Evolutionary conservation across 169 alveolate genomes (phyloP).

Genomic region (Plasmodium falciparum): DNA sequence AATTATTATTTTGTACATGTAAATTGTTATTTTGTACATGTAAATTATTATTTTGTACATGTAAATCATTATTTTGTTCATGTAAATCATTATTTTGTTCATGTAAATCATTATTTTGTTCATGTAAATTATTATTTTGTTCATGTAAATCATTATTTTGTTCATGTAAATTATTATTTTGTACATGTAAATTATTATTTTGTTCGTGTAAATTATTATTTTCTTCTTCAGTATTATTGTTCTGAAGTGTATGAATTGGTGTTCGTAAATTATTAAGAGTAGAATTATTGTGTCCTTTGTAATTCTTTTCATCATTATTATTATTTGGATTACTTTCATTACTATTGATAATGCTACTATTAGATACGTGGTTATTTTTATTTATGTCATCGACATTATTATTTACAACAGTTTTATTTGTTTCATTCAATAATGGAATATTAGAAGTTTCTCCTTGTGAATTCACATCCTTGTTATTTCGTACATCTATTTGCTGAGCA

Average conservation of each 20-base stretch:
- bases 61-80: no score
- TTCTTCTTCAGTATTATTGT: no score
- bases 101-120: not conserved
- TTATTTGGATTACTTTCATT: not conserved
- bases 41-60: no score
- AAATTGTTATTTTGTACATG: no score
- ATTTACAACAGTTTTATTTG: not conserved
- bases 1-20: no score
- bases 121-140: not conserved
- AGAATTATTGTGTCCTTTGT: not conserved
- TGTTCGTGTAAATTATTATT: not conserved
- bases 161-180: not conserved
- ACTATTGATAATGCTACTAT: not conserved
- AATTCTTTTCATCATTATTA: not conserved
- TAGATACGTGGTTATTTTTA: not conserved
- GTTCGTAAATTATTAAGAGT: no score
- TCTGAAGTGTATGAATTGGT: no score
- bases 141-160: not conserved
- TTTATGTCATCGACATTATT: not conserved
- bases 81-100: no score
- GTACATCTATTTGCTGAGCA: not conserved
- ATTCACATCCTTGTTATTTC: not conserved
- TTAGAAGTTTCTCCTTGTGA: not conserved
- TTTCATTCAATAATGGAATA: no score
- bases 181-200: no score